phyloP scores from a whole-genome alignment of 139 green algal genomes.

The Chlamydomonas asymmetrica region DNA sequence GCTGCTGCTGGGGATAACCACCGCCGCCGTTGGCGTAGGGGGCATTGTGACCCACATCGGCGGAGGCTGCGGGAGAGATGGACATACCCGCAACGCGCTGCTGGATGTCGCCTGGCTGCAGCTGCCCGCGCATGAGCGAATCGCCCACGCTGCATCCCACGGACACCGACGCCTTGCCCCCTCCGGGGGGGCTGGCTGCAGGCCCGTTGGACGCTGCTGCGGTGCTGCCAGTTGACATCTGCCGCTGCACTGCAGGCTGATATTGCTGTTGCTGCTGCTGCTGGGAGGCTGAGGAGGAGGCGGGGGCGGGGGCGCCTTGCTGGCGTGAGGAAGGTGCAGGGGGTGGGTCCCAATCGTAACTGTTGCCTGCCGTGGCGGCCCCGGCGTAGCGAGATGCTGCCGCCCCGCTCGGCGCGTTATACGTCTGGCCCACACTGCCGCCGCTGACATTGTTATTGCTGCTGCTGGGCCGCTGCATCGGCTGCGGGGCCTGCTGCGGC shows the following conservation, averaged over 20 bases:
- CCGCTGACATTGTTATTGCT: constrained; percentile 4
- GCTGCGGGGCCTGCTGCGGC: neutral
- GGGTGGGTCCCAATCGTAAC: neutral
- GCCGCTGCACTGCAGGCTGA: constrained; percentile 1
- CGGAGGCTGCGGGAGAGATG: no score
- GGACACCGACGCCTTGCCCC: constrained; percentile 23
- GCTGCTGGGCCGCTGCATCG: neutral
- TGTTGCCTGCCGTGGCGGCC: neutral
- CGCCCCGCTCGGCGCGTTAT: neutral
- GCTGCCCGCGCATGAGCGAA: constrained; percentile 25
- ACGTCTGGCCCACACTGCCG: neutral
- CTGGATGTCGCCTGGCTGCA: neutral
- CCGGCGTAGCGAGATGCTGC: constrained; percentile 4
- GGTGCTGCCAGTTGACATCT: neutral
- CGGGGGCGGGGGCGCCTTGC: neutral
- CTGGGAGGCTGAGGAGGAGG: neutral
- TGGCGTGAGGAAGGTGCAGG: neutral
- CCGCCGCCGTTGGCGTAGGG: neutral
- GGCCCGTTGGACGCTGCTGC: neutral
- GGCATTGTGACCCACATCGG: no score
- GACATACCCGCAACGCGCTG: no score
- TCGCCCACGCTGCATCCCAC: constrained; percentile 41
- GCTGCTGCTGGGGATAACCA: constrained; percentile 1
- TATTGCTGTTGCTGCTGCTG: constrained; percentile 15
- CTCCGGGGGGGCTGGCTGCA: neutral